Base-by-base conservation (phyloP, 2,329 filamentous ascomycete species). In the Epichloe festucae region DNA sequence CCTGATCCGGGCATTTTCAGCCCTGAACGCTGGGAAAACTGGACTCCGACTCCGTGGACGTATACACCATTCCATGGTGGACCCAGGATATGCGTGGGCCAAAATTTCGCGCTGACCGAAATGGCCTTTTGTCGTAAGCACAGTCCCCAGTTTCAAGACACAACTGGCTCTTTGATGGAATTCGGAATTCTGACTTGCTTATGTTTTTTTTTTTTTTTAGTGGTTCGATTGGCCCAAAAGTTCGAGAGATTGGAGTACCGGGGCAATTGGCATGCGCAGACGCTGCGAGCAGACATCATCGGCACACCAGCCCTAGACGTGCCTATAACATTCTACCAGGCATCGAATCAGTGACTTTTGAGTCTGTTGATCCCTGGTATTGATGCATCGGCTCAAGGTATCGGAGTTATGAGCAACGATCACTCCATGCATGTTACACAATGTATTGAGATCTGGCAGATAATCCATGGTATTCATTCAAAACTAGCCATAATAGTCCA, bases 71-170 rank as follows among this genome's bases (percentile, higher is more conserved):
- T 77, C 53, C 75, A 75, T 50, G 75, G 73, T 0, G 74, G 74
- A 0, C 73, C 74, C 2, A 62, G 74, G 10, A 74, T 74, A 48
- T 80, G 77, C 54, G 73, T 80, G 35, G 77, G 76, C 2, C 77
- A 79, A 63, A 77, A 79, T 54, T 80, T 81, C 63, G 77, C 77
- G 3, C 71, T 74, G 63, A 73, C 77, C 4, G 77, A 80, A 63
- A 79, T 79, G 74, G 73, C 71, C 0, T 80, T 68, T 54, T 65
- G 60, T 45, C 54, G 70, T 72, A 56, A 63, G 70, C 66, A n/a
- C 19, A 27, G n/a, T 36, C 19, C 8, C n/a, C 10, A 14, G 6
- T 15, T n/a, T 15, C 23, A 45, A 4, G 7, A 76, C 55, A 68
- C 68, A 1, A 17, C 12, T 7, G 6, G 42, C 8, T 31, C 27